These are phyloP conservation scores for Lepraria neglecta DNA, from an alignment of 495 filamentous ascomycete species.

Conservation along the genomic window DNA sequence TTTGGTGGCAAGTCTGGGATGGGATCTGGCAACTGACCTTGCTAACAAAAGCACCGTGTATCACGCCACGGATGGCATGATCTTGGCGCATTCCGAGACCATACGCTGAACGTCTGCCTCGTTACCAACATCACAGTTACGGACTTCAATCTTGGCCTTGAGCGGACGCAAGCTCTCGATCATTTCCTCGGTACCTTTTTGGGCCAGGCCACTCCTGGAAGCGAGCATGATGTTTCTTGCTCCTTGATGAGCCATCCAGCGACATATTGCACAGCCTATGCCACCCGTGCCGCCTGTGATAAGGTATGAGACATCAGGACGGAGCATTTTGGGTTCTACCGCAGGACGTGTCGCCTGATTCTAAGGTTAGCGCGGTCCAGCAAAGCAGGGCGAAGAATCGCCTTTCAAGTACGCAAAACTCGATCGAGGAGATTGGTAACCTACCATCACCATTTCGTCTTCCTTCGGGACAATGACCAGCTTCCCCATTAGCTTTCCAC, in stretches of 20 bases:
- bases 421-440: no score
- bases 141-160: conserved; percentile 25
- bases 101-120: conserved; percentile 27
- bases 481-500: conserved; percentile 19
- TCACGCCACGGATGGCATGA: conserved; percentile 33
- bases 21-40: conserved; percentile 27
- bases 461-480: conserved; percentile 11
- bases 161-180: conserved; percentile 20
- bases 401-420: no score
- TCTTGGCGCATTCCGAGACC: conserved; percentile 8
- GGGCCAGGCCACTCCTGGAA: conserved; percentile 29
- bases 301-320: conserved; percentile 30
- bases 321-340: conserved; percentile 5
- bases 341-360: not conserved
- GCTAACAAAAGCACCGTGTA: conserved; percentile 37
- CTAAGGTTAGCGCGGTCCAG: no score
- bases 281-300: conserved; percentile 36
- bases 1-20: no score
- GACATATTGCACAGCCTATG: conserved; percentile 27
- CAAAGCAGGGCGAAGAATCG: no score
- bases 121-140: conserved; percentile 34
- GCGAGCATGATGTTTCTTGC: conserved; percentile 33
- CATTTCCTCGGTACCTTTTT: conserved; percentile 19
- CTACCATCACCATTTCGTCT: conserved; percentile 20
- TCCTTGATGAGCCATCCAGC: conserved; percentile 31